phyloP scores from a whole-genome alignment of 1,284 basidiomycete genomes.

The Phlebopus sp. region DNA sequence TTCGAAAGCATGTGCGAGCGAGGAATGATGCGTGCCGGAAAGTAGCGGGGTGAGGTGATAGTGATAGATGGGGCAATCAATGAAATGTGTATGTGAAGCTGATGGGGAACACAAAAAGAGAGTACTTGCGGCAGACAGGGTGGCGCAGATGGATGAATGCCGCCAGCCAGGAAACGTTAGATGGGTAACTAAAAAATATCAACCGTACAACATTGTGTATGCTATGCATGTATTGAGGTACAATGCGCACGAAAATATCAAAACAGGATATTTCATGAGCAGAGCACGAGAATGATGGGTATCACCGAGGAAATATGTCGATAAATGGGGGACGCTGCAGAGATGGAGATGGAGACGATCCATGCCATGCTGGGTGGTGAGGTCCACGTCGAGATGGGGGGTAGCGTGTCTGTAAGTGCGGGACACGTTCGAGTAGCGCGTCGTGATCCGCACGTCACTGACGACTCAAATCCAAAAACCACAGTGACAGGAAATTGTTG shows the following conservation, averaged over 20 bases:
- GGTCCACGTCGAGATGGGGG: not conserved
- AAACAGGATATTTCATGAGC: slow-evolving; percentile 5
- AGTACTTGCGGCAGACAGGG: slow-evolving; percentile 23
- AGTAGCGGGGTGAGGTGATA: slow-evolving; percentile 2
- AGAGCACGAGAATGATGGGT: slow-evolving; percentile 6
- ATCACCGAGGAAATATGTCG: slow-evolving; percentile 4
- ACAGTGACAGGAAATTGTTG: not conserved
- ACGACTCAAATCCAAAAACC: not conserved
- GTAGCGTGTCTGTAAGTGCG: not conserved
- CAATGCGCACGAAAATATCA: slow-evolving; percentile 8
- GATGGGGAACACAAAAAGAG: slow-evolving; percentile 17
- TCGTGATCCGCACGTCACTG: not conserved
- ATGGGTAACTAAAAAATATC: slow-evolving; percentile 18
- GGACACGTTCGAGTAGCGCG: not conserved
- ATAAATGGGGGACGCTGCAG: no score
- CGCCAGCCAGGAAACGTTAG: slow-evolving; percentile 11
- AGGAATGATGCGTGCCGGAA: no score
- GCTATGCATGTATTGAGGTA: slow-evolving; percentile 13
- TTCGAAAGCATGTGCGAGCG: slow-evolving; percentile 20
- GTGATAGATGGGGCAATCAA: slow-evolving; percentile 6
- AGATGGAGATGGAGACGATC: no score
- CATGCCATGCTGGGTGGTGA: no score
- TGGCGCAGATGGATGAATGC: slow-evolving; percentile 18
- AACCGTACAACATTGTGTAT: slow-evolving; percentile 28
- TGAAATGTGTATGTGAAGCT: slow-evolving; percentile 10